These are phyloP conservation scores for Yarrowia porcina DNA, from an alignment of 805 yeast genomes.

Conservation along the genomic window DNA sequence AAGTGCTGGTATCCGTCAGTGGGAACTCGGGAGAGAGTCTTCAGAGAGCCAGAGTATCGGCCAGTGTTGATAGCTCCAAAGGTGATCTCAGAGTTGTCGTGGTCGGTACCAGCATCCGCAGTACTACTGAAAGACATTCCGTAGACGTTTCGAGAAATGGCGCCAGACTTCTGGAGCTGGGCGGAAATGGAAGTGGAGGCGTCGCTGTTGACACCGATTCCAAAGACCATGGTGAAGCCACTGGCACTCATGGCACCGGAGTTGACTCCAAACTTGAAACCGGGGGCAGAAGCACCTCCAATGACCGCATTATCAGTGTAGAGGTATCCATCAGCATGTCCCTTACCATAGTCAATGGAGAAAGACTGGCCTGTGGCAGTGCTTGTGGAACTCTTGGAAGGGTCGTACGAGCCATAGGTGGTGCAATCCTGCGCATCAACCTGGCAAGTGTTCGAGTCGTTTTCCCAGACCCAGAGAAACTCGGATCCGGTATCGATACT, in stretches of 20 bases:
- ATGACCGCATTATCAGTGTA: background rate
- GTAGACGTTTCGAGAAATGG: background rate
- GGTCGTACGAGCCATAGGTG: background rate
- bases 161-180: background rate
- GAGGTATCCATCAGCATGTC: background rate
- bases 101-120: background rate
- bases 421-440: background rate
- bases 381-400: background rate
- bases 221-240: background rate
- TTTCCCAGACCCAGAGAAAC: background rate
- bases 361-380: background rate
- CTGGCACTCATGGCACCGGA: background rate
- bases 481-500: background rate
- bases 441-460: background rate
- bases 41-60: constrained; percentile 44
- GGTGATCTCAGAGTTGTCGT: background rate
- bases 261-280: background rate
- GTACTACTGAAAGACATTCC: background rate
- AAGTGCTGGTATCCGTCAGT: constrained; percentile 11
- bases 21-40: constrained; percentile 31
- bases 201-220: background rate
- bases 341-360: background rate
- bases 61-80: constrained; percentile 55
- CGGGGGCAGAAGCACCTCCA: background rate
- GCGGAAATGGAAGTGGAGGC: background rate